A percentile compares a stretch with the other conserved stretches of the same genome.
Evolutionary conservation across 257 asterid genomes (phyloP).

Genomic region (Solanum boliviense): DNA sequence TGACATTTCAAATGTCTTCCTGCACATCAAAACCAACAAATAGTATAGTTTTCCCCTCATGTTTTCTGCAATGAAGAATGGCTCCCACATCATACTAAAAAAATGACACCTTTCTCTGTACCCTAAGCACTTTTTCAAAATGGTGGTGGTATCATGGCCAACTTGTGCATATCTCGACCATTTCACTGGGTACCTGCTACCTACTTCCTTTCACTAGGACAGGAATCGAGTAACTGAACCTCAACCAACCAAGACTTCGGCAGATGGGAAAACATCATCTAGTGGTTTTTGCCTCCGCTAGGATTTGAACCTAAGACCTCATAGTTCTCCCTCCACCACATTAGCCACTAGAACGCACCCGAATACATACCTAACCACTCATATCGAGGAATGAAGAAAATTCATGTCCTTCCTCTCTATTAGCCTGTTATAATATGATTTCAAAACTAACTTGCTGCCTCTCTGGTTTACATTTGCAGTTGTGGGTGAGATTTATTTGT

Average conservation of each 20-base stretch:
- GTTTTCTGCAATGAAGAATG: neutral
- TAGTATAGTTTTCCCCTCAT: neutral
- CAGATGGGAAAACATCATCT: neutral
- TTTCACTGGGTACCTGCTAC: neutral
- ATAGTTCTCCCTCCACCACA: neutral
- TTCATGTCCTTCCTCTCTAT: neutral
- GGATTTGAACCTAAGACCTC: neutral
- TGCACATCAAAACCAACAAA: neutral
- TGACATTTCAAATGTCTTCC: neutral
- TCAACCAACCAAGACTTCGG: neutral
- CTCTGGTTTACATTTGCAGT: neutral
- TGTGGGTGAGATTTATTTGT: neutral
- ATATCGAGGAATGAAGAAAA: neutral
- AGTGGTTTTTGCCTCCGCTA: neutral
- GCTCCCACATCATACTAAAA: neutral
- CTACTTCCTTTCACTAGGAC: neutral
- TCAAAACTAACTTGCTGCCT: neutral
- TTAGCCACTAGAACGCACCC: neutral
- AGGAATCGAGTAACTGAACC: neutral
- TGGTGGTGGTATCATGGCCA: neutral
- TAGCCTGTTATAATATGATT: neutral
- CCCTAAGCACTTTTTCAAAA: neutral
- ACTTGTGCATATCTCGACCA: neutral
- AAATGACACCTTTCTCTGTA: neutral
- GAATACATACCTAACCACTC: neutral